phyloP scores from a whole-genome alignment of 1,284 basidiomycete species.

The Peniophora sp. region DNA sequence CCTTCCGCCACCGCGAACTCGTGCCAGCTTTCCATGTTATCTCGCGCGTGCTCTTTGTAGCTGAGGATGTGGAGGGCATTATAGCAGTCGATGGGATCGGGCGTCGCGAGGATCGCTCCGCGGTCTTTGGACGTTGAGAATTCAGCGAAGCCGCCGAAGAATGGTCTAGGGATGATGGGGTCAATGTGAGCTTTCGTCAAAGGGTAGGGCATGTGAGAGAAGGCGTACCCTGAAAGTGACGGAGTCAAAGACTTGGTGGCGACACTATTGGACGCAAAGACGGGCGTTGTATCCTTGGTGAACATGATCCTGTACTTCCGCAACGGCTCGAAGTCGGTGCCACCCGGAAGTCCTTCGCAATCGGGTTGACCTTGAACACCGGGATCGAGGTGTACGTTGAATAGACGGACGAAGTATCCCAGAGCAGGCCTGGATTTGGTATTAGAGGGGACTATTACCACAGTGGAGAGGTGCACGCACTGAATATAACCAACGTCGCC shows the following conservation, averaged over 20 bases:
- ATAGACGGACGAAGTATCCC: slow-evolving; percentile 5
- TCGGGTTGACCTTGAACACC: neutral
- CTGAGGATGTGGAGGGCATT: neutral
- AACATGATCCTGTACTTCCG: neutral
- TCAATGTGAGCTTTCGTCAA: neutral
- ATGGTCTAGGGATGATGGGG: no score
- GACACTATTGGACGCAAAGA: neutral
- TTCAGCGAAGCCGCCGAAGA: neutral
- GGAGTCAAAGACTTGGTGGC: neutral
- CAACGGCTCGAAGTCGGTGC: slow-evolving; percentile 2
- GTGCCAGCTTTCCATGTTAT: slow-evolving; percentile 1
- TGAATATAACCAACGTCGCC: slow-evolving; percentile 5
- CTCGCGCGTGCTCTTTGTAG: neutral
- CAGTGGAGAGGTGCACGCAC: no score
- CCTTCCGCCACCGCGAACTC: neutral
- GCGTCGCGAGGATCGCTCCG: slow-evolving; percentile 3
- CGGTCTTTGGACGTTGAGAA: neutral
- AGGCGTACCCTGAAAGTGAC: neutral
- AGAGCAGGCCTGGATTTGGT: no score
- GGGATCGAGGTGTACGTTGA: slow-evolving; percentile 3
- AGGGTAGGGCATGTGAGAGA: neutral
- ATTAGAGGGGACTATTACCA: no score
- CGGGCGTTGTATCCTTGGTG: neutral
- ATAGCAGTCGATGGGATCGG: neutral
- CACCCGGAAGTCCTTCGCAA: slow-evolving; percentile 1